Evolutionary conservation across 768 basidiomycete species (phyloP).

Genomic region (Termitomyces sp.): DNA sequence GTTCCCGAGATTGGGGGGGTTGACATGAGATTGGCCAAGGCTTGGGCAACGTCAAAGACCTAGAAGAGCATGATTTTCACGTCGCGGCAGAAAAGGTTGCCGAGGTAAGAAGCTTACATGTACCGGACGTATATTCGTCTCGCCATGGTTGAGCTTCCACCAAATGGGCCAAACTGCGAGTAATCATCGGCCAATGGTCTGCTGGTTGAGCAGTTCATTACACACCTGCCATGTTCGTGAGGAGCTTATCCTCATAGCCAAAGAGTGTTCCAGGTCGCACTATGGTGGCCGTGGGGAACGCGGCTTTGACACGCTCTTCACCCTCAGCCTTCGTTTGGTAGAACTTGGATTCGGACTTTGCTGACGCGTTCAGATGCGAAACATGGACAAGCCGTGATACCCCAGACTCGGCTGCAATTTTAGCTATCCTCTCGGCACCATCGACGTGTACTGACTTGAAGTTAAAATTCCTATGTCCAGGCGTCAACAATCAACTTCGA

Average conservation of each 20-base stretch:
- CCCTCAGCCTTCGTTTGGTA: conserved; percentile 90
- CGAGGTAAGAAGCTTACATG: conserved; percentile 56
- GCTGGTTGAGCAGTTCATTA: conserved; percentile 16
- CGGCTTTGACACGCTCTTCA: conserved; percentile 79
- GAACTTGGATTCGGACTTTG: conserved; percentile 72
- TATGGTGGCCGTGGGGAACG: conserved; percentile 83
- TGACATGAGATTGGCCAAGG: conserved; percentile 70
- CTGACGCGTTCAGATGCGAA: conserved; percentile 89
- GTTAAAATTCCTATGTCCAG: conserved; percentile 70
- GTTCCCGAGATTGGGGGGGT: conserved; percentile 61
- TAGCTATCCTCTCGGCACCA: conserved; percentile 84
- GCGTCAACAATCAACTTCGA: conserved; percentile 3
- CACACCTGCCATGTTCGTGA: conserved; percentile 90
- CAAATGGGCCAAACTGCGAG: conserved; percentile 80
- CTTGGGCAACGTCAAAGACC: conserved; percentile 95
- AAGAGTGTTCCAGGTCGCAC: conserved; percentile 82
- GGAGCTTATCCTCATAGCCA: conserved; percentile 92
- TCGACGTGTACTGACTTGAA: conserved; percentile 76
- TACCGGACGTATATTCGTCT: conserved; percentile 85
- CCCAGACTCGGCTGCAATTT: conserved; percentile 68
- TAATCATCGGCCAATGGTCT: conserved; percentile 8
- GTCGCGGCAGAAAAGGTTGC: conserved; percentile 13
- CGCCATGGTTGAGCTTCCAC: conserved; percentile 89
- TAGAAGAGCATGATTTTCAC: conserved; percentile 25
- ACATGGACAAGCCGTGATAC: conserved; percentile 89